These are phyloP conservation scores for Cynara cardunculus DNA, from an alignment of 129 eudicot species.

Conservation along the genomic window DNA sequence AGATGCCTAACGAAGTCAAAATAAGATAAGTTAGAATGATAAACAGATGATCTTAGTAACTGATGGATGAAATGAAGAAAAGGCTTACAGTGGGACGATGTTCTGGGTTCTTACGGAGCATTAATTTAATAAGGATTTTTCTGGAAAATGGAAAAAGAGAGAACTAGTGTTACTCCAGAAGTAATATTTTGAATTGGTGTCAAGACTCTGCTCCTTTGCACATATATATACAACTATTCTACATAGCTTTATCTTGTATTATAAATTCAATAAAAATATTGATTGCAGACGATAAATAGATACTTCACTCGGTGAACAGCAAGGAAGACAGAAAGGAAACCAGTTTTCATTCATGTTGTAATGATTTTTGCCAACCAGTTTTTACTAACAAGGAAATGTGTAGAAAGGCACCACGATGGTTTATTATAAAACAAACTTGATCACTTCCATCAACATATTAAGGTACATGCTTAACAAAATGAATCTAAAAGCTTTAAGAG, in stretches of 20 bases:
- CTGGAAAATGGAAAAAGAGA: conserved; percentile 36
- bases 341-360: not conserved
- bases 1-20: conserved; percentile 59
- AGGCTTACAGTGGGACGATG: conserved; percentile 83
- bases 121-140: conserved; percentile 86
- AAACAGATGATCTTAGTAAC: not conserved
- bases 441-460: not conserved
- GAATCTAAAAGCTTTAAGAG: not conserved
- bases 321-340: not conserved
- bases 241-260: not conserved
- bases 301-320: not conserved
- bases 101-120: conserved; percentile 98
- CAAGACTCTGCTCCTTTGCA: not conserved
- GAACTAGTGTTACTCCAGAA: conserved; percentile 1
- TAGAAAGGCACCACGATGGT: not conserved
- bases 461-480: not conserved
- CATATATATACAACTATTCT: not conserved
- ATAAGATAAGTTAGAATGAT: conserved; percentile 17
- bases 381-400: not conserved
- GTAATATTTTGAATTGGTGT: not conserved
- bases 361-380: not conserved
- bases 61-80: not conserved
- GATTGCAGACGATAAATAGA: not conserved
- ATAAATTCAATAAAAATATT: not conserved
- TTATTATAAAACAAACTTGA: not conserved